phyloP scores from a whole-genome alignment of 225 moss, liverwort and hornwort species.

The Bryum argenteum region DNA sequence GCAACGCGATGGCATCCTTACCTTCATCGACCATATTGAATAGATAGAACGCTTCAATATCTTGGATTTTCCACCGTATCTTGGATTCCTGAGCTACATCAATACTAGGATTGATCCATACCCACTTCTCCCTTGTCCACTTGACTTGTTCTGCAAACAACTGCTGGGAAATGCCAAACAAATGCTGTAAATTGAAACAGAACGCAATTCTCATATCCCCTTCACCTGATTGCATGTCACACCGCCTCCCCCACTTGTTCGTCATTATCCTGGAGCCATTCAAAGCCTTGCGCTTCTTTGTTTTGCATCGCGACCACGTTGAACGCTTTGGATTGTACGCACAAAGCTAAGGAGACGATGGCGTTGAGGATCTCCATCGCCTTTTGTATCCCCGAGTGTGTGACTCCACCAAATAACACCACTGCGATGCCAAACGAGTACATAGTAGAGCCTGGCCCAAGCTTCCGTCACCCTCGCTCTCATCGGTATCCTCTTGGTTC shows the following conservation, averaged over 20 bases:
- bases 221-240: neutral
- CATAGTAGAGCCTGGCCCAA: conserved; percentile 1
- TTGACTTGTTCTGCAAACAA: no score
- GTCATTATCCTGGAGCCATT: neutral
- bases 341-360: no score
- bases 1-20: no score
- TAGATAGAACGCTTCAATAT: neutral
- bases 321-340: neutral
- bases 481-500: conserved; percentile 1
- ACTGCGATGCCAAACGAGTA: neutral
- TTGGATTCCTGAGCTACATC: neutral
- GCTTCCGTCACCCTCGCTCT: neutral
- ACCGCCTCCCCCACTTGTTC: neutral
- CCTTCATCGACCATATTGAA: neutral
- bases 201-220: conserved; percentile 1
- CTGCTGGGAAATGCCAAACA: neutral
- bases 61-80: neutral
- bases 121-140: conserved; percentile 5
- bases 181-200: conserved; percentile 1
- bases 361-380: neutral
- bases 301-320: neutral
- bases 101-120: neutral
- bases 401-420: conserved; percentile 2
- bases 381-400: neutral
- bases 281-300: no score